Conservation (phyloP, 768 basidiomycete genomes). For the Tulasnella calospora region DNA sequence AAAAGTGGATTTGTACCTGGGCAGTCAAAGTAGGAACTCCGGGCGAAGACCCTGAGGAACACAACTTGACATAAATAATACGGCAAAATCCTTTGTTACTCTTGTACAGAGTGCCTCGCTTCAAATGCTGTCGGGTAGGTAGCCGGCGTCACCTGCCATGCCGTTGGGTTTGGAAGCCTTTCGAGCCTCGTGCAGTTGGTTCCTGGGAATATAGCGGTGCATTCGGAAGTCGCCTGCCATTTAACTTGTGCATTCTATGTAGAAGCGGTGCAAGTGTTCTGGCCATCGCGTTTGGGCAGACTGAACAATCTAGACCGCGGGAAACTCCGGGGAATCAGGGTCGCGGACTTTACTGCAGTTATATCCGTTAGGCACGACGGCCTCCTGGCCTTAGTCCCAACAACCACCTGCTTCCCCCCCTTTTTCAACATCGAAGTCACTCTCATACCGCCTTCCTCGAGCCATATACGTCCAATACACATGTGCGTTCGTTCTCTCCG, state of each 20-base stretch:
- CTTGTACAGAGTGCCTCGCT: not conserved
- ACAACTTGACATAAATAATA: not conserved
- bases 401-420: not conserved
- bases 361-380: not conserved
- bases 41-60: not conserved
- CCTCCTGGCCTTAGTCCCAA: not conserved
- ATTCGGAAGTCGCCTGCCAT: not conserved
- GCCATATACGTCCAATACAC: not conserved
- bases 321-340: not conserved
- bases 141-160: not conserved
- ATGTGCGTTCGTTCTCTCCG: not conserved
- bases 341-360: not conserved
- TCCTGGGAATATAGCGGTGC: not conserved
- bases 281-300: not conserved
- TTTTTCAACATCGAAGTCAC: not conserved
- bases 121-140: not conserved
- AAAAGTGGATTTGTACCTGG: not conserved
- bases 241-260: not conserved
- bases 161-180: not conserved
- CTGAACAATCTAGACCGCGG: not conserved
- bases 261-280: not conserved
- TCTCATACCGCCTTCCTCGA: not conserved
- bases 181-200: not conserved
- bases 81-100: not conserved
- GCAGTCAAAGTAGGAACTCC: not conserved